These are phyloP conservation scores for Ceratocystis lukuohia DNA, from an alignment of 2,329 filamentous ascomycete species.

Conservation along the genomic window DNA sequence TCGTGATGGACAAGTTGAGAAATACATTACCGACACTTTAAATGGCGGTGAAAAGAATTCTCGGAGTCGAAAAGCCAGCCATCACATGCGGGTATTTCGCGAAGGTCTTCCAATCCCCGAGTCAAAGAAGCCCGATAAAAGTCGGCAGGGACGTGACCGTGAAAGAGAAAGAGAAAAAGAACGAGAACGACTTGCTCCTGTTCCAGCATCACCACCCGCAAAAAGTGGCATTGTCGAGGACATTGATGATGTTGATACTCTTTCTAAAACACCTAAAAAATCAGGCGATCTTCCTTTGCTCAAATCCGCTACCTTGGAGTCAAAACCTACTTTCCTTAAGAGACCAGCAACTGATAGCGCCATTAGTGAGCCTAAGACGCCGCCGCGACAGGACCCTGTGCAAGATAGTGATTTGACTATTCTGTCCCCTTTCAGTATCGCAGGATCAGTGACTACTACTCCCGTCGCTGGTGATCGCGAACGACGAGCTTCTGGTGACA, in stretches of 20 bases:
- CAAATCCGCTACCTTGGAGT: neutral
- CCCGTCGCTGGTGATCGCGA: constrained; percentile 12
- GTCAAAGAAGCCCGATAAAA: constrained; percentile 37
- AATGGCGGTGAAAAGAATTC: constrained; percentile 47
- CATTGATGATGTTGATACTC: neutral
- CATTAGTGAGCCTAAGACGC: neutral
- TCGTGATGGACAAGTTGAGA: constrained; percentile 46
- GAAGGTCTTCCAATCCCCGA: constrained; percentile 49
- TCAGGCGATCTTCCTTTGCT: constrained; percentile 3
- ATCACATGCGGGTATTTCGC: constrained; percentile 54
- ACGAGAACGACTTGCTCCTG: constrained; percentile 2
- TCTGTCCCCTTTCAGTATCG: constrained; percentile 17
- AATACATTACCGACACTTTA: constrained; percentile 49
- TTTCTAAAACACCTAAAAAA: constrained; percentile 14
- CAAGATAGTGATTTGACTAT: constrained; percentile 11
- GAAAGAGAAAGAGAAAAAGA: constrained; percentile 15
- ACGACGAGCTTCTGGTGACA: constrained; percentile 30
- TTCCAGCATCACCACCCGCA: constrained; percentile 13
- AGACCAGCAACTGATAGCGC: neutral
- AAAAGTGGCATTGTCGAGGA: neutral
- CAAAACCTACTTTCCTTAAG: neutral
- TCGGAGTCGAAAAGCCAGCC: constrained; percentile 53
- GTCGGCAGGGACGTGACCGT: constrained; percentile 8
- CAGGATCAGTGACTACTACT: constrained; percentile 10
- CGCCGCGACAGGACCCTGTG: constrained; percentile 9